phyloP scores from a whole-genome alignment of 2,329 filamentous ascomycete species.

The Penicillium sp. region DNA sequence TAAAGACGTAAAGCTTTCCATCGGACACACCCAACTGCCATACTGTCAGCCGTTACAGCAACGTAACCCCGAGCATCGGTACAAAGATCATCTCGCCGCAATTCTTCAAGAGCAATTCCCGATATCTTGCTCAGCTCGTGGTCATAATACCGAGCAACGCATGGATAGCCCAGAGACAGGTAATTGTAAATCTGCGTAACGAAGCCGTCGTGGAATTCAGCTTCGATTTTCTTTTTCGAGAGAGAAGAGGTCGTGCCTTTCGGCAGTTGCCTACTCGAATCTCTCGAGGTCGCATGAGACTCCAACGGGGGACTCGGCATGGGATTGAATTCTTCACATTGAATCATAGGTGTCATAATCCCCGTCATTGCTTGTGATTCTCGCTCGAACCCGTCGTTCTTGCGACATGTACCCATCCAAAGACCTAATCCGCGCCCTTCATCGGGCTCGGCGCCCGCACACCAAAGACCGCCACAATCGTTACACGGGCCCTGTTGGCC shows the following conservation, averaged over 20 bases:
- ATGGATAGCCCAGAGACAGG: slow-evolving; percentile 87
- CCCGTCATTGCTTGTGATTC: slow-evolving; percentile 24
- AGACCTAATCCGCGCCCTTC: slow-evolving; percentile 44
- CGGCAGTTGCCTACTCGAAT: background rate
- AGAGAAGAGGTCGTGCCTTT: slow-evolving; percentile 10
- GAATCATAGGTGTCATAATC: slow-evolving; percentile 34
- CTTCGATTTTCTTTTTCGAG: slow-evolving; percentile 44
- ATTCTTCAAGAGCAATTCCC: slow-evolving; percentile 67
- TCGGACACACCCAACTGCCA: slow-evolving; percentile 62
- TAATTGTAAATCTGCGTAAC: slow-evolving; percentile 98
- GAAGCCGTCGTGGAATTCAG: slow-evolving; percentile 80
- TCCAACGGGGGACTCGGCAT: background rate
- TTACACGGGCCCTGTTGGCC: slow-evolving; percentile 54
- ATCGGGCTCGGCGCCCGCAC: slow-evolving; percentile 64
- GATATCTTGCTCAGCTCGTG: slow-evolving; percentile 83
- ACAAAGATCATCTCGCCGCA: slow-evolving; percentile 71
- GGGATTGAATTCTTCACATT: slow-evolving; percentile 15
- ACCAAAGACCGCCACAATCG: slow-evolving; percentile 70
- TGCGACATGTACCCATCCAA: slow-evolving; percentile 48
- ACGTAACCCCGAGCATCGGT: slow-evolving; percentile 75
- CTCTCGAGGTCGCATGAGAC: background rate
- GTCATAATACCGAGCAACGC: slow-evolving; percentile 80
- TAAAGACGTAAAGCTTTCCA: slow-evolving; percentile 86
- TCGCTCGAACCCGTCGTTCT: slow-evolving; percentile 21
- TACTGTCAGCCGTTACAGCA: slow-evolving; percentile 53